Evolutionary conservation across 2,329 filamentous ascomycete species (phyloP).

Genomic region (Bipolaris zeicola): DNA sequence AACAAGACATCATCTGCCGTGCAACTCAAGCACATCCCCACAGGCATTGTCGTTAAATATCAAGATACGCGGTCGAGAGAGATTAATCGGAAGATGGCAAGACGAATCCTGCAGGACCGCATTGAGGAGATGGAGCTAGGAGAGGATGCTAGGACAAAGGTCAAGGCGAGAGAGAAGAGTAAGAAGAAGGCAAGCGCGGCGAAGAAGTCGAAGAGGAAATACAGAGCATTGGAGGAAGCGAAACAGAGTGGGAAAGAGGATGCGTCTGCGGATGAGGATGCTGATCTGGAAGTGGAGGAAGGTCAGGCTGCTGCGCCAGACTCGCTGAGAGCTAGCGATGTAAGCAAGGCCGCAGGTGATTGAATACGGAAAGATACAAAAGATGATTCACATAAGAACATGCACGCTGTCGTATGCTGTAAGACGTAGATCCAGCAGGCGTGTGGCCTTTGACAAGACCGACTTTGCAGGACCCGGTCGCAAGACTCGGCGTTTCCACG

Average conservation of each 20-base stretch:
- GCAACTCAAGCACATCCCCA: constrained; percentile 87
- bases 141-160: constrained; percentile 66
- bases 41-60: constrained; percentile 90
- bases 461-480: neutral
- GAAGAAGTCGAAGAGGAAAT: constrained; percentile 86
- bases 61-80: constrained; percentile 86
- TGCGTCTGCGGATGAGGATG: constrained; percentile 57
- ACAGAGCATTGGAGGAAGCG: constrained; percentile 61
- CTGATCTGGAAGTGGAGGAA: constrained; percentile 22
- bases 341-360: constrained; percentile 1
- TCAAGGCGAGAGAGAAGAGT: constrained; percentile 67
- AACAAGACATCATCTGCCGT: constrained; percentile 98
- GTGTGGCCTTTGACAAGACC: neutral
- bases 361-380: neutral
- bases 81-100: constrained; percentile 86
- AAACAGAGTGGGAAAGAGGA: constrained; percentile 68
- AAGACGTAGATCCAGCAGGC: no score
- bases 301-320: constrained; percentile 7
- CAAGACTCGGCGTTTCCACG: neutral
- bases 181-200: constrained; percentile 75
- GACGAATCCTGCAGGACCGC: constrained; percentile 74
- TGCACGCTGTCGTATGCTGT: neutral
- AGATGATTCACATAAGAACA: neutral
- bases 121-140: constrained; percentile 79
- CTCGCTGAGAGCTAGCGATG: neutral